These are phyloP conservation scores for Rhodomyrtus tomentosa DNA, from an alignment of 345 rosid genomes.

Conservation along the genomic window DNA sequence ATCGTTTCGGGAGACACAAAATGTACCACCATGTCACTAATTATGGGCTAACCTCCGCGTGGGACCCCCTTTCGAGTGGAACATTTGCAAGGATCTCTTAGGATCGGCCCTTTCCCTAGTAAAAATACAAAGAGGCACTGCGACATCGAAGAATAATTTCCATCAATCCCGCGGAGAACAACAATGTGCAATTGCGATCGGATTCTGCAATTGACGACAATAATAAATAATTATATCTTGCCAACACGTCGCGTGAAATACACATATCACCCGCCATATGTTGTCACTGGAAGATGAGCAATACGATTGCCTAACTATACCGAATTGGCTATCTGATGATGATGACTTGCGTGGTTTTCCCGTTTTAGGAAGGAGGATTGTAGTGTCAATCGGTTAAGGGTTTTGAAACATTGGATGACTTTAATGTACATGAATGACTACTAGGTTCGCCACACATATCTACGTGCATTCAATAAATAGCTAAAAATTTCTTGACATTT, in stretches of 20 bases:
- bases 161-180: not conserved
- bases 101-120: not conserved
- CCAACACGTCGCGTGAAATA: not conserved
- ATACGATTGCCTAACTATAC: not conserved
- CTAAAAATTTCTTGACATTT: no score
- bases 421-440: not conserved
- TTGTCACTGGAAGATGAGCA: not conserved
- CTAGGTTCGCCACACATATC: not conserved
- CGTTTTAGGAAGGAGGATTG: not conserved
- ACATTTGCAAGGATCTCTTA: not conserved
- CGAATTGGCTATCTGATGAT: not conserved
- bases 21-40: not conserved
- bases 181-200: not conserved
- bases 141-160: accelerated
- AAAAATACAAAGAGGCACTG: not conserved
- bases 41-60: not conserved
- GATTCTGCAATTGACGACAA: not conserved
- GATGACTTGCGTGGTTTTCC: not conserved
- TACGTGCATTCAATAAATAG: no score
- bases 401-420: not conserved
- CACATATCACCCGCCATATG: not conserved
- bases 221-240: not conserved
- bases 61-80: not conserved
- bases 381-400: not conserved
- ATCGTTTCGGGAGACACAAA: not conserved